phyloP scores from a whole-genome alignment of 2,329 filamentous ascomycete species.

The Knufia petricola region DNA sequence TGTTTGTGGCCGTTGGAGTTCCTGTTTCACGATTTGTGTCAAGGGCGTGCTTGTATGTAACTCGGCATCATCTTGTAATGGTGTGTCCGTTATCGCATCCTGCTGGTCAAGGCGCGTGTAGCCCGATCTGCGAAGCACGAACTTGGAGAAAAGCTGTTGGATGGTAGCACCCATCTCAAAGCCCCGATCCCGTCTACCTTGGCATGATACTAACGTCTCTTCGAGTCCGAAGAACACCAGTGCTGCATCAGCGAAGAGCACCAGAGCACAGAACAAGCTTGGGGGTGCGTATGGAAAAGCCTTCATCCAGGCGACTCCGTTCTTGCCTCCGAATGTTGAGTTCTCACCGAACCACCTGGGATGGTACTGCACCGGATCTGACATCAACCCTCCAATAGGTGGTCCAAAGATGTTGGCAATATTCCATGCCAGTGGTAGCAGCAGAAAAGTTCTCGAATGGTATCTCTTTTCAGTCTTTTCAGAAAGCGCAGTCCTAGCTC shows the following conservation, averaged over 20 bases:
- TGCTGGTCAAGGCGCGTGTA: constrained; percentile 14
- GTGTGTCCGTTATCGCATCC: constrained; percentile 1
- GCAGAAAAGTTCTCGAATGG: constrained; percentile 45
- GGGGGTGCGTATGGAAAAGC: constrained; percentile 59
- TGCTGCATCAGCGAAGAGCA: constrained; percentile 46
- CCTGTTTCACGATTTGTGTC: neutral
- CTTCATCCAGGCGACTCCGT: constrained; percentile 52
- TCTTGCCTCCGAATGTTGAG: constrained; percentile 45
- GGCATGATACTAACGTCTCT: constrained; percentile 33
- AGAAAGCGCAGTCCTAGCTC: constrained; percentile 62
- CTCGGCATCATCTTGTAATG: constrained; percentile 4
- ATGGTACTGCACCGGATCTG: constrained; percentile 56
- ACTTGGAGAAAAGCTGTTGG: constrained; percentile 11
- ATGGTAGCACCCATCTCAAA: constrained; percentile 18
- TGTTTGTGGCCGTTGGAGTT: neutral
- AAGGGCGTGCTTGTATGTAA: constrained; percentile 9
- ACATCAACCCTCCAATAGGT: constrained; percentile 55
- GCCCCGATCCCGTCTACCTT: constrained; percentile 24
- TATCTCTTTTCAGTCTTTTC: constrained; percentile 65
- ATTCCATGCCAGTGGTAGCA: constrained; percentile 59
- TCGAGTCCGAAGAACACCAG: constrained; percentile 55
- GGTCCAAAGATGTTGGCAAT: constrained; percentile 47
- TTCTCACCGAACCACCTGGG: constrained; percentile 53
- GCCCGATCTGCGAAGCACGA: constrained; percentile 13
- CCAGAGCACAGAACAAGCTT: constrained; percentile 54